Evolutionary conservation across 768 basidiomycete genomes (phyloP), one percentile per base, ranked within the genome.

Genomic region (Lentinula sp.): DNA sequence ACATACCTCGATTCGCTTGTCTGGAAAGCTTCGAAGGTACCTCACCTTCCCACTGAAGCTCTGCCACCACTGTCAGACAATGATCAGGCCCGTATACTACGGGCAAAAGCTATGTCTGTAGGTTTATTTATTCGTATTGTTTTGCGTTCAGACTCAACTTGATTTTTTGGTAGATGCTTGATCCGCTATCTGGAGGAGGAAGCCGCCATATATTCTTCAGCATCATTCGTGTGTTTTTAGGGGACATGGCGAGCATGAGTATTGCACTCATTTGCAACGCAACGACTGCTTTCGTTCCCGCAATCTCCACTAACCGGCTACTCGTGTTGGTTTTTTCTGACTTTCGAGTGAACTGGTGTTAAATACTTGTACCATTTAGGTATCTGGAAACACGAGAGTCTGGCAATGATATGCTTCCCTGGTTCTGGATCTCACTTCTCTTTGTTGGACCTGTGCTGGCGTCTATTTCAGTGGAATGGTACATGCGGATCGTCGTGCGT

Each of bases 371-470:
- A 28, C 16, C 69, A 72, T 63, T 72, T 57, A 85, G 81, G 36
- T 85, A 89, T 66, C 71, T 91, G n/a, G 87, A 90, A 70, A 77
- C 69, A 3, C 71, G 74, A 12, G 84, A 83, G 2, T 66, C 78
- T 60, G 76, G 71, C 18, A 76, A 85, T 0, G 65, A 71, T 12
- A 70, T 86, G 37, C 79, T 79, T 33, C 88, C 89, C 0, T 88
- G 87, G 83, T 79, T 90, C 7, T 91, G 88, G 87, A 80, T 90
- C 16, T 36, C 70, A 0, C 71, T 73, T 66, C 73, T 86, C 10
- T 78, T 84, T 62, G 49, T 79, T 7, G 83, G 82, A 10, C 81
- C 83, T n/a, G 67, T 75, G 4, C 0, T 79, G 4, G 72, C 69
- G 10, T 73, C 79, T 5, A 33, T 86, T 8, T 65, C 73, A 36